These are phyloP conservation scores for Leccinum rimulosum DNA, from an alignment of 768 basidiomycete genomes.

Conservation along the genomic window DNA sequence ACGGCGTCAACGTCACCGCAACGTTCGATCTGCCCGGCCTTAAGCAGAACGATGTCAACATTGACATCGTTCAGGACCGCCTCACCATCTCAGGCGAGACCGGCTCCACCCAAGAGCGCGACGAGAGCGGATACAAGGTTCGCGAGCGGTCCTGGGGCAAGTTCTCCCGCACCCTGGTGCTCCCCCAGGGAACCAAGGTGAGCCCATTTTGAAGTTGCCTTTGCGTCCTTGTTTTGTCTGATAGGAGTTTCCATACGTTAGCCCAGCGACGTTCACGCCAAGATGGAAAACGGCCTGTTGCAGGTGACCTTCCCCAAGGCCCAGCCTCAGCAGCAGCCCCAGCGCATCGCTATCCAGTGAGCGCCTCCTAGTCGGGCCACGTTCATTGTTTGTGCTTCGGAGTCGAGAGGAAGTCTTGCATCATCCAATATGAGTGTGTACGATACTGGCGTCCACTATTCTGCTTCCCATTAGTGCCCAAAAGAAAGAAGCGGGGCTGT, in stretches of 20 bases:
- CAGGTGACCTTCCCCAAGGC: slow-evolving; percentile 53
- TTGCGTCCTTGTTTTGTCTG: not conserved
- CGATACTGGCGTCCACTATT: too few relatives aligned
- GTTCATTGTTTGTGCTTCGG: not conserved
- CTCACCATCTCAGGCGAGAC: slow-evolving; percentile 53
- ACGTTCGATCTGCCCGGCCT: slow-evolving; percentile 40
- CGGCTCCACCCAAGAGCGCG: slow-evolving; percentile 30
- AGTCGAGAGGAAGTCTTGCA: not conserved
- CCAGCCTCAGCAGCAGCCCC: slow-evolving; percentile 37
- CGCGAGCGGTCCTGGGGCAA: too few relatives aligned
- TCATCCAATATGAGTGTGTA: not conserved
- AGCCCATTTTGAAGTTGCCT: not conserved
- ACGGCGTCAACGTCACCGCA: slow-evolving; percentile 43
- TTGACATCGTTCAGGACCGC: slow-evolving; percentile 49
- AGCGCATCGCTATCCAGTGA: slow-evolving; percentile 39
- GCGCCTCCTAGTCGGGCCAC: not conserved
- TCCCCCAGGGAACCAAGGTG: slow-evolving; percentile 31
- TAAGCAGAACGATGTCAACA: slow-evolving; percentile 45
- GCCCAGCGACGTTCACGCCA: too few relatives aligned
- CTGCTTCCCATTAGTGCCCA: too few relatives aligned
- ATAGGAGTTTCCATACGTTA: not conserved
- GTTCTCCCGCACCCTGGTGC: too few relatives aligned
- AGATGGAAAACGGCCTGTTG: slow-evolving; percentile 30
- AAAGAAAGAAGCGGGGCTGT: too few relatives aligned
- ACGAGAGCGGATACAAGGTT: slow-evolving; percentile 21